Evolutionary conservation across 2,329 filamentous ascomycete genomes (phyloP).

Genomic region (Microcyclospora pomicola): DNA sequence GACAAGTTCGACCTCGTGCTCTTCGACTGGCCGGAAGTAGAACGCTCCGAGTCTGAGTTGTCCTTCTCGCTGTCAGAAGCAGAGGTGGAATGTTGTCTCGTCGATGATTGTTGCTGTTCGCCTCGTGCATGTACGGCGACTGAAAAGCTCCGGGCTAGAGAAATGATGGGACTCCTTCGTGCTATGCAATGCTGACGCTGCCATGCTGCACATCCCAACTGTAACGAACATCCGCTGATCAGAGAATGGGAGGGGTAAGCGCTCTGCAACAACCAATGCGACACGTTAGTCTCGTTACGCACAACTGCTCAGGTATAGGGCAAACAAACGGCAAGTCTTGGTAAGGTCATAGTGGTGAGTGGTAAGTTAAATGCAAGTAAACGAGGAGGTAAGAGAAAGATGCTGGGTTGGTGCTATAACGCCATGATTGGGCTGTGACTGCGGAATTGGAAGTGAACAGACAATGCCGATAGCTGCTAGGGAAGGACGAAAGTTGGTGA

Average conservation of each 20-base stretch:
- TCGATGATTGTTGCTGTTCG: slow-evolving; percentile 4
- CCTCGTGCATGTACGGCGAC: slow-evolving; percentile 9
- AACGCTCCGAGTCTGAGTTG: background rate
- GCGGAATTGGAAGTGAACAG: background rate
- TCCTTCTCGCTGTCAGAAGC: slow-evolving; percentile 3
- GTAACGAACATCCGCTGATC: slow-evolving; percentile 20
- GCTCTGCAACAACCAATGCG: slow-evolving; percentile 5
- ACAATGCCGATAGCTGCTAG: background rate
- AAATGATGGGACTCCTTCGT: background rate
- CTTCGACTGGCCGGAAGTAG: slow-evolving; percentile 1
- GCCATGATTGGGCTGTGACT: background rate
- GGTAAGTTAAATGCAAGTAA: background rate
- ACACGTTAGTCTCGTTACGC: slow-evolving; percentile 1
- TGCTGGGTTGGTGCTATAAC: background rate
- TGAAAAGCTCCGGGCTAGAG: slow-evolving; percentile 11
- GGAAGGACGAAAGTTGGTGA: slow-evolving; percentile 1
- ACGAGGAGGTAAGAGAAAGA: background rate
- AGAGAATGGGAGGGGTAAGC: slow-evolving; percentile 19
- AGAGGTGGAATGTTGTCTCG: slow-evolving; percentile 1
- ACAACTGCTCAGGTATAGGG: background rate
- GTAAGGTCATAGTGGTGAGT: slow-evolving; percentile 10
- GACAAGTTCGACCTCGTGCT: slow-evolving; percentile 16
- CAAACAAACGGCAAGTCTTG: slow-evolving; percentile 15
- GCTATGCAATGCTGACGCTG: slow-evolving; percentile 11
- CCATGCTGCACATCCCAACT: slow-evolving; percentile 22